Evolutionary conservation across 1,139 yeast species (phyloP), one percentile per base, ranked within the genome.

Genomic region (Nakaseomyces kungkrabaensis): DNA sequence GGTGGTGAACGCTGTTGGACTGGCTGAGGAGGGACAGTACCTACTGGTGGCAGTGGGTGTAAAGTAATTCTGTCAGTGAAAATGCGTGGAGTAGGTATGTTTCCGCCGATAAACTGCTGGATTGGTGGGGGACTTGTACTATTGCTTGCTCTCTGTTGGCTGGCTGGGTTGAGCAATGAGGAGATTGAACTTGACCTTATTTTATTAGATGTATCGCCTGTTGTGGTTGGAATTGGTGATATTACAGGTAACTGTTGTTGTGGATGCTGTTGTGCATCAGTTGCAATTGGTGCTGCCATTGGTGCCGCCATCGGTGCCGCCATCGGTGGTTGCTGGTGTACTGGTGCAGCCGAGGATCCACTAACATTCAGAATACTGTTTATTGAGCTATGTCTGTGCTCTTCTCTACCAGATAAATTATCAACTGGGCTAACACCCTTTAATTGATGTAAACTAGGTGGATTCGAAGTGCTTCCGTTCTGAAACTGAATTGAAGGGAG

Each of bases 401-500:
- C 44, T 41, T 41, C 44, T 17, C 34, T 41, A n/a, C 34, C 44
- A n/a, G 24, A 9, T 7, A 29, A 6, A 13, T 25, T 25, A 10
- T 38, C 31, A 11, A 38, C 42, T 25, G 42, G 31, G 31, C 42
- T 38, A 6, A 38, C 11, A 11, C 42, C 42, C 22, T 25, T 38
- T 31, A 38, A 13, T 38, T 38, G 42, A 25, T 38, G 42, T 38
- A 38, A n/a, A 17, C 42, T 25, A 6, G 42, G 42, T 6, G 42
- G 42, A 38, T 38, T 38, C 11, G 45, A 13, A 42, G 22, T 42
- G 6, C n/a, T 9, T 17, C 31, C 26, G 33, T 49, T 48, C 10
- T 51, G 59, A 5, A 63, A 49, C 25, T 59, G 63, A 32, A 64
- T 61, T 4, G 68, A 62, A 1, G 68, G 68, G 43, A 61, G 46